These are phyloP conservation scores for Colletotrichum euphorbiae DNA, from an alignment of 2,329 filamentous ascomycete species.

Conservation along the genomic window DNA sequence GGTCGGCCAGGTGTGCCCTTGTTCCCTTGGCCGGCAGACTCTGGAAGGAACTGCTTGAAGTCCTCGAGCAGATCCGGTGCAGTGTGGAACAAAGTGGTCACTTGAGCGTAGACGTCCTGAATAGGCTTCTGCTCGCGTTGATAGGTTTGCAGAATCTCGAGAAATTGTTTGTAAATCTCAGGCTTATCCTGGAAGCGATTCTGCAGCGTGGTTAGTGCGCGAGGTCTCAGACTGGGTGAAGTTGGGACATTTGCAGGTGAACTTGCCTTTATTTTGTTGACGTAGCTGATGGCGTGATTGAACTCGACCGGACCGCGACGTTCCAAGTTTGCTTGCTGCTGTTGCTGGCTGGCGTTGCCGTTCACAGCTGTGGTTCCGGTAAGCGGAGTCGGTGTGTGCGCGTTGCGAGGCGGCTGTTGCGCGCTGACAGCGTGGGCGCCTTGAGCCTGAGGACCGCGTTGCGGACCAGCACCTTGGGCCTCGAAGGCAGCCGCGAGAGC, in stretches of 20 bases:
- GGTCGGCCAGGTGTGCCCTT: conserved; percentile 66
- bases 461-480: conserved; percentile 45
- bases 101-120: conserved; percentile 97
- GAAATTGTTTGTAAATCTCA: conserved; percentile 99
- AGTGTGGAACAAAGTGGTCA: conserved; percentile 91
- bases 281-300: conserved; percentile 98
- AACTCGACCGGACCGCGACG: conserved; percentile 97
- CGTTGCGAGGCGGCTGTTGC: conserved; percentile 62
- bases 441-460: conserved; percentile 48
- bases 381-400: conserved; percentile 70
- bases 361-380: conserved; percentile 70
- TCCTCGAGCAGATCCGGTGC: conserved; percentile 96
- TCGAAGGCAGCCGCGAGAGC: conserved; percentile 44
- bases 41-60: conserved; percentile 97
- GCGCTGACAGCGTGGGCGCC: conserved; percentile 54
- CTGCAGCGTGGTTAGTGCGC: conserved; percentile 57
- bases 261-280: conserved; percentile 98
- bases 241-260: not conserved
- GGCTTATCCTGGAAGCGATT: conserved; percentile 97
- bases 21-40: conserved; percentile 71
- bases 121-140: conserved; percentile 98
- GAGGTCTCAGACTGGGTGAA: conserved; percentile 10
- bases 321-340: conserved; percentile 70
- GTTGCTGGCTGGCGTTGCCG: conserved; percentile 64
- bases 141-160: conserved; percentile 98